A percentile compares a stretch with the other conserved stretches of the same genome.
These are phyloP conservation scores for Ceratocystis diversiconidia DNA, from an alignment of 2,329 filamentous ascomycete species.

Conservation along the genomic window DNA sequence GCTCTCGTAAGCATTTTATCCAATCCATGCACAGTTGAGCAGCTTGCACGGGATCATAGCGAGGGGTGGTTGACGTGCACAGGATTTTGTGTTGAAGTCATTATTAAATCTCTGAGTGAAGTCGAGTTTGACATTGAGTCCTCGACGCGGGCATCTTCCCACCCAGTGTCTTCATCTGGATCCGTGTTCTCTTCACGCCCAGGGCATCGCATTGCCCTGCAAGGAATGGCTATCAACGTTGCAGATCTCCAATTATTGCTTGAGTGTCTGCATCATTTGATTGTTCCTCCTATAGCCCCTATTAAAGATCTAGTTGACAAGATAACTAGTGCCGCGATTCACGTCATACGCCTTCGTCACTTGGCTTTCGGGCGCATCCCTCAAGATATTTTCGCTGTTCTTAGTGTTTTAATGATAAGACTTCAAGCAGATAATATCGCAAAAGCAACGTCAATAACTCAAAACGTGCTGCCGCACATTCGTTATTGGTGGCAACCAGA, in stretches of 20 bases:
- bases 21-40: slow-evolving; percentile 65
- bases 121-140: slow-evolving; percentile 23
- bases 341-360: slow-evolving; percentile 45
- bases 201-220: slow-evolving; percentile 11
- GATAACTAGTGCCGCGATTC: slow-evolving; percentile 1
- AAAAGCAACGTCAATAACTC: slow-evolving; percentile 45
- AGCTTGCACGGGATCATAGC: slow-evolving; percentile 43
- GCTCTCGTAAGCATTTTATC: slow-evolving; percentile 55
- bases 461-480: slow-evolving; percentile 54
- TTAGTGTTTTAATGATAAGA: slow-evolving; percentile 56
- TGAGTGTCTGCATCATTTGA: slow-evolving; percentile 49
- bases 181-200: slow-evolving; percentile 20
- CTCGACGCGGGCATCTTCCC: slow-evolving; percentile 29
- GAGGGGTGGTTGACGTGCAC: slow-evolving; percentile 55
- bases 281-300: slow-evolving; percentile 53
- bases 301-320: slow-evolving; percentile 24
- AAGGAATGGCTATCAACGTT: slow-evolving; percentile 18
- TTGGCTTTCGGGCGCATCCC: slow-evolving; percentile 49
- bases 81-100: slow-evolving; percentile 54
- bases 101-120: slow-evolving; percentile 38
- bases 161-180: slow-evolving; percentile 27
- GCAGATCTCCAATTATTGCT: slow-evolving; percentile 37
- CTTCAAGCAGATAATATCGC: slow-evolving; percentile 54
- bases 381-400: slow-evolving; percentile 56
- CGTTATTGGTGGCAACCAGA: slow-evolving; percentile 66